Evolutionary conservation across 306 rosid genomes (phyloP).

Genomic region (Glycyrrhiza uralensis): DNA sequence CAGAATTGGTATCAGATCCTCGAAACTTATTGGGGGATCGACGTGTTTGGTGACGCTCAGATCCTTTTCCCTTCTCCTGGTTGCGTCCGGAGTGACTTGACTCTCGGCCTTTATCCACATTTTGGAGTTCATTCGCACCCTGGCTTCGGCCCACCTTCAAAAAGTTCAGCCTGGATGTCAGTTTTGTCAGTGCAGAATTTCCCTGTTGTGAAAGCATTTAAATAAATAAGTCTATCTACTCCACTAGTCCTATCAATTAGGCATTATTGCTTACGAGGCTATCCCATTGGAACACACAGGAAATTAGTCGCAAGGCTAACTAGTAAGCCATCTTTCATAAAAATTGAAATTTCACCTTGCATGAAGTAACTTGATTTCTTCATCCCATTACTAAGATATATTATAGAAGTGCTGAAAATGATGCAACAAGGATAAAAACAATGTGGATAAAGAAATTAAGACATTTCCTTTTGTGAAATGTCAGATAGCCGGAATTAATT

Average conservation of each 20-base stretch:
- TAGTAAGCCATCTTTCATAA: background rate
- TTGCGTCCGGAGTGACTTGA: slow-evolving; percentile 28
- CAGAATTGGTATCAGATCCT: slow-evolving; percentile 33
- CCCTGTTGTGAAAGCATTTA: slow-evolving; percentile 55
- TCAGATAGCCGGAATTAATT: background rate
- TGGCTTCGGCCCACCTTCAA: slow-evolving; percentile 77
- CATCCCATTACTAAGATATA: background rate
- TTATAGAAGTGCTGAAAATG: background rate
- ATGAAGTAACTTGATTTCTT: slow-evolving; percentile 2
- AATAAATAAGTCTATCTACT: slow-evolving; percentile 32
- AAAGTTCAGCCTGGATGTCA: slow-evolving; percentile 74
- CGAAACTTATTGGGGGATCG: slow-evolving; percentile 25
- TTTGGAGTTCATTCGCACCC: slow-evolving; percentile 53
- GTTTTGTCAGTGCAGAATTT: slow-evolving; percentile 65
- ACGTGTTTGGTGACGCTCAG: slow-evolving; percentile 28
- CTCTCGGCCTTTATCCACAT: slow-evolving; percentile 48
- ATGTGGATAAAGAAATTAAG: background rate
- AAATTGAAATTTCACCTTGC: background rate
- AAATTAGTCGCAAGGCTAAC: slow-evolving; percentile 7
- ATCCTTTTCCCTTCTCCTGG: slow-evolving; percentile 47
- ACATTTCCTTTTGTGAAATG: background rate
- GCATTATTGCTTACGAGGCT: background rate
- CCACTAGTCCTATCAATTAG: slow-evolving; percentile 19
- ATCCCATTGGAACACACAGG: background rate
- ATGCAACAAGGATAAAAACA: background rate